Base-by-base conservation (phyloP, 1,284 basidiomycete genomes). In the Meripilus lineatus region DNA sequence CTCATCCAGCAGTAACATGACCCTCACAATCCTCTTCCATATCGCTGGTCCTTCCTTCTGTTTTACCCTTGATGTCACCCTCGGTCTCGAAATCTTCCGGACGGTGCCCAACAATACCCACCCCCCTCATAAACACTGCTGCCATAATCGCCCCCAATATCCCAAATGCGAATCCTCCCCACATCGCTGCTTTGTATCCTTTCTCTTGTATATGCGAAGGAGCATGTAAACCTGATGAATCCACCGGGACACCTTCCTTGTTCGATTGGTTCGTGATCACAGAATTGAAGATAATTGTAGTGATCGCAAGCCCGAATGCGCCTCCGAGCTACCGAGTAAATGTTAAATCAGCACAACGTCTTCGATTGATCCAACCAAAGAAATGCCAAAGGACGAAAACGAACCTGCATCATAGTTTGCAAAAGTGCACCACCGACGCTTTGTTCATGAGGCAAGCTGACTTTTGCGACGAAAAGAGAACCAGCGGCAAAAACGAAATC, bases 401-500 rank as follows among this genome's bases (percentile, higher is more conserved):
- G 40, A 28, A 78, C 78, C 67, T 85, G 83, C 3, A 76, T 79
- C 75, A 89, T 81, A 21, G 83, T 85, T 55, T 86, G 82, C 60
- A 87, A 89, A 32, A 89, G 51, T 2, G 79, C 89, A 3, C 86
- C 88, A 1, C 84, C 81, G 2, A 92, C 72, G 56, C 78, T 82
- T 61, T 93, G 89, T 57, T 93, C 90, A 46, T 84, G 74, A 1
- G 80, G 80, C 2, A 75, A 62, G 2, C 79, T 75, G 14, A 87
- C 69, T 48, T 81, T 82, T 0, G 88, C 79, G 42, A 91, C 77
- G 57, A 88, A 92, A 17, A 92, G 67, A 2, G 79, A 82, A 2
- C 86, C 89, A 1, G 79, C 70, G 0, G 88, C 71, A 59, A 84
- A 89, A 10, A 89, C 78, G 55, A 92, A 87, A 58, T 92, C 89